Evolutionary conservation across 2,329 filamentous ascomycete genomes (phyloP).

Genomic region (Cladosporium sp.): DNA sequence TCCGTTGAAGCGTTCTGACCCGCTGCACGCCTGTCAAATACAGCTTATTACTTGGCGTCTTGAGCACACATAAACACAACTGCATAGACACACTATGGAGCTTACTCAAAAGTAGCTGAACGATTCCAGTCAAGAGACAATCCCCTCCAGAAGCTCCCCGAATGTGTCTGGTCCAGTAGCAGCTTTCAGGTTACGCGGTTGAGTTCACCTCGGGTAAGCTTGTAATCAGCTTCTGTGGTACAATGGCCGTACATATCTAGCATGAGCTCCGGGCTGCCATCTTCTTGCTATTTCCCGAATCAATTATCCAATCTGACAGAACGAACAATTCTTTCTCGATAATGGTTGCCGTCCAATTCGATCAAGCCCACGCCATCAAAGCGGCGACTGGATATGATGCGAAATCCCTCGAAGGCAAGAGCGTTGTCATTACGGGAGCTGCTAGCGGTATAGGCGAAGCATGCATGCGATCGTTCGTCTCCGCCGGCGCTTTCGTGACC

Average conservation of each 20-base stretch:
- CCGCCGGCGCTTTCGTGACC: conserved; percentile 32
- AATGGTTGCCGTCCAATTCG: background rate
- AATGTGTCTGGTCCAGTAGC: background rate
- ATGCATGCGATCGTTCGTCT: conserved; percentile 29
- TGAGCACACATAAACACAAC: too few relatives aligned
- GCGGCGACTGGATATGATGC: conserved; percentile 34
- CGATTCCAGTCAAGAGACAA: too few relatives aligned
- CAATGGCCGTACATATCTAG: background rate
- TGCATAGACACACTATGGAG: too few relatives aligned
- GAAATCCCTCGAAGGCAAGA: conserved; percentile 39
- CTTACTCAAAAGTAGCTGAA: too few relatives aligned
- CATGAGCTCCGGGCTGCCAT: background rate
- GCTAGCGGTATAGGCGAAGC: conserved; percentile 37
- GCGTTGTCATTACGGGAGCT: conserved; percentile 48
- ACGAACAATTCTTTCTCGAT: background rate
- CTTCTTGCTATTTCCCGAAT: background rate
- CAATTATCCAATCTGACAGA: background rate
- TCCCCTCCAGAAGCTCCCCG: too few relatives aligned
- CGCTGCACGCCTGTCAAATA: too few relatives aligned
- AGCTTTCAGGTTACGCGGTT: background rate
- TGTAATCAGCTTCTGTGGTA: conserved; percentile 1
- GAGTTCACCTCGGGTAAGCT: conserved; percentile 8
- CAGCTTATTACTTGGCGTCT: too few relatives aligned
- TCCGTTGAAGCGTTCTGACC: too few relatives aligned
- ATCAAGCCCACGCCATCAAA: conserved; percentile 24